Conservation (phyloP, 441 rosid genomes). For the Rhodomyrtus psidioides region DNA sequence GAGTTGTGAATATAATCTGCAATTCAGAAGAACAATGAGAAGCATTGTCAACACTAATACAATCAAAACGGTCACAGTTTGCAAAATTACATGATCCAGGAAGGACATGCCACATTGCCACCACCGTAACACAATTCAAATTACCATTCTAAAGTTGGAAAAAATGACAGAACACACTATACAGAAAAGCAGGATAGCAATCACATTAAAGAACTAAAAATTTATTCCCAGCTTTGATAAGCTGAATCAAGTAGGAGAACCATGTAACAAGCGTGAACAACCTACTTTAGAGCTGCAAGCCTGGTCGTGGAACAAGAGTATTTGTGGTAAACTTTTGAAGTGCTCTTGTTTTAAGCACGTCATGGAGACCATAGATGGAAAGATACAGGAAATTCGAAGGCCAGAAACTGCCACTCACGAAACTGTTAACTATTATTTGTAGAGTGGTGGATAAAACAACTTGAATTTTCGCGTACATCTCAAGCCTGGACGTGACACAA, state of each 20-base stretch:
- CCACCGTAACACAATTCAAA: neutral
- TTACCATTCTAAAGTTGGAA: neutral
- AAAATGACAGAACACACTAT: neutral
- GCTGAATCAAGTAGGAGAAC: neutral
- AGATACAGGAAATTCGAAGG: neutral
- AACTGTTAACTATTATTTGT: neutral
- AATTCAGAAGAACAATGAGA: neutral
- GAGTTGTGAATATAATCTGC: neutral
- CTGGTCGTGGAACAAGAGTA: neutral
- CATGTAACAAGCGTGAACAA: neutral
- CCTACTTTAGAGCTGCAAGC: neutral
- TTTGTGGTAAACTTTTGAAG: neutral
- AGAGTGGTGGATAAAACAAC: neutral
- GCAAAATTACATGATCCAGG: neutral
- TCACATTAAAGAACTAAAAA: neutral
- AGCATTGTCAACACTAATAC: neutral
- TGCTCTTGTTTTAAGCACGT: neutral
- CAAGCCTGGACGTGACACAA: neutral
- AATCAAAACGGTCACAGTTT: neutral
- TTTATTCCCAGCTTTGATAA: neutral
- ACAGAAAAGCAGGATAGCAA: neutral
- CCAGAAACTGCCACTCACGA: neutral
- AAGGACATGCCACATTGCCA: neutral
- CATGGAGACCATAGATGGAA: neutral
- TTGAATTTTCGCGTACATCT: neutral